phyloP scores from a whole-genome alignment of 2,329 filamentous ascomycete species.

The Coniochaeta sp. region DNA sequence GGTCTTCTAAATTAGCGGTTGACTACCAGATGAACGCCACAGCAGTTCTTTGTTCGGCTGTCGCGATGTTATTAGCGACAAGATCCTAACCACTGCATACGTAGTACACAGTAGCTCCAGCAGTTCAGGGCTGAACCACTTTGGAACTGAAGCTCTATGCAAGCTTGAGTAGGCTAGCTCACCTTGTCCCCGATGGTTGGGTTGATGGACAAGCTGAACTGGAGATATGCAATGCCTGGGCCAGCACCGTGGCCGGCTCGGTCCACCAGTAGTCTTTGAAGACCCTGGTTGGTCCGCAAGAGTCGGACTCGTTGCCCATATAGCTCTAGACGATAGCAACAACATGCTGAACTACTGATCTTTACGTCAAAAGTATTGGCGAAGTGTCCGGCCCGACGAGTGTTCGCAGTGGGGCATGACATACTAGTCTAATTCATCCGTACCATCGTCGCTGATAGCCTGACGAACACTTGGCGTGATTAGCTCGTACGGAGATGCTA shows the following conservation, averaged over 20 bases:
- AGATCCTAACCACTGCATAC: no score
- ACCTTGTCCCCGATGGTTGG: neutral
- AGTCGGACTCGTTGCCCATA: neutral
- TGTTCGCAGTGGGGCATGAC: neutral
- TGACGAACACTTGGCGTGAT: neutral
- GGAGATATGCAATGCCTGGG: neutral
- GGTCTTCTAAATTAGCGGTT: neutral
- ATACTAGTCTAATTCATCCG: neutral
- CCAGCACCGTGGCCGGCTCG: neutral
- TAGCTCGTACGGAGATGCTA: neutral
- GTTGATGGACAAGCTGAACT: neutral
- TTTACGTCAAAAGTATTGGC: neutral
- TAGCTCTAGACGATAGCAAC: neutral
- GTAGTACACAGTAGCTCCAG: neutral
- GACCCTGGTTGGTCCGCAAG: neutral
- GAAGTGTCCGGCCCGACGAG: neutral
- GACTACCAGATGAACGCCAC: neutral
- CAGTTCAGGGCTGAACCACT: neutral
- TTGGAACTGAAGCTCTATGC: neutral
- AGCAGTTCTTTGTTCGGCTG: neutral
- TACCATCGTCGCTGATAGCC: neutral
- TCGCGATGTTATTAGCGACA: neutral
- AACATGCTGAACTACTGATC: neutral
- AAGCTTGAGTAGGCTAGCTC: neutral
- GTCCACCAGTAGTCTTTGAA: neutral